Evolutionary conservation across 2,329 filamentous ascomycete genomes (phyloP), one percentile per base, ranked within the genome.

Genomic region (Penicillium vulpinum): DNA sequence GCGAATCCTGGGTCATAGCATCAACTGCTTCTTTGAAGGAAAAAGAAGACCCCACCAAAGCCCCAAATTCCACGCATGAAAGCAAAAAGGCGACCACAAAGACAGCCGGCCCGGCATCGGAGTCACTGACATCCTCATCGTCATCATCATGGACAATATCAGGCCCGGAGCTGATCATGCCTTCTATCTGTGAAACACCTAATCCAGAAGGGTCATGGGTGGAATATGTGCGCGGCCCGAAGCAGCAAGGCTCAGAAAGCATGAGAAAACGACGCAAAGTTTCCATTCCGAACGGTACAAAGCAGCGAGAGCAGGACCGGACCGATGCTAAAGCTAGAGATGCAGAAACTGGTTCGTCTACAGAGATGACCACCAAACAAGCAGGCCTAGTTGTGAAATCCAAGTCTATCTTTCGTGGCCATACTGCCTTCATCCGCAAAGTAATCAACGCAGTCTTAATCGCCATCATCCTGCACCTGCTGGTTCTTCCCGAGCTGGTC

Each of bases 121-220:
- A 67, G 28, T 71, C 72, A 10, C 62, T 65, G 29, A 51, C 58
- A 10, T 62, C 64, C 35, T 73, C 70, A 11, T 70, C 68, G 44
- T 65, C 56, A 59, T 59, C 57, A 6, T 51, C 49, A 51, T 51
- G 49, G 49, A 45, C 49, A 16, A 58, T 67, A 43, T 67, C 71
- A 13, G 73, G 73, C 5, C 73, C 73, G 2, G 73, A 75, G 53
- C 68, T 76, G 7, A 72, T 76, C 22, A 76, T 76, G 73, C 73
- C 73, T 4, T 75, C 73, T 5, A 74, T 76, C 44, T 70, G 68
- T 59, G 72, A 75, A 47, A 64, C 66, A 4, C 66, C 70, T 7
- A 65, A 70, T 38, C 62, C 67, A 22, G 70, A 74, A 47, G 67
- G 56, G 24, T 74, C 71, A 35, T 74, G 71, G 71, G 60, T 73